A percentile compares a stretch with the other conserved stretches of the same genome.
Evolutionary conservation across 2,329 filamentous ascomycete species (phyloP).

Genomic region (Dryadomyces sulphureus): DNA sequence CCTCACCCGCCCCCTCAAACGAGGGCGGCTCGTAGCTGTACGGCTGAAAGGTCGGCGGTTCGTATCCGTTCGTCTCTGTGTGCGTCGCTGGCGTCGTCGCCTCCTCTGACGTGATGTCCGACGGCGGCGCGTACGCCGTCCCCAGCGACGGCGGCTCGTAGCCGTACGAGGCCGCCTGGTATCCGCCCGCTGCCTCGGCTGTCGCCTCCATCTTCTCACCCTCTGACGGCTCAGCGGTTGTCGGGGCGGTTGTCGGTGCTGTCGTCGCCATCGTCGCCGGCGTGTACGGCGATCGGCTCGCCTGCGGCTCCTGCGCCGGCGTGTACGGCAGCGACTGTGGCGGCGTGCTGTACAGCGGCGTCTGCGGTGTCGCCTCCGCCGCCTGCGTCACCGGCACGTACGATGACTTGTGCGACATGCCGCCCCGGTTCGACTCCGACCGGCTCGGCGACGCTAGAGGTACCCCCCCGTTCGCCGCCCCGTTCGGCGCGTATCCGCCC

Average conservation of each 20-base stretch:
- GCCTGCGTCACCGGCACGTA: conserved; percentile 10
- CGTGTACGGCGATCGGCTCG: too few species aligned
- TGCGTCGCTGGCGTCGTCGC: conserved; percentile 10
- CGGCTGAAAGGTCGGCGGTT: conserved; percentile 47
- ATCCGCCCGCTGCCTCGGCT: conserved; percentile 14
- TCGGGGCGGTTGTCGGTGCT: not conserved
- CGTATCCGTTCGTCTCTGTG: conserved; percentile 31
- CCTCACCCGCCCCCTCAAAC: conserved; percentile 30
- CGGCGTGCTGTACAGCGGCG: not conserved
- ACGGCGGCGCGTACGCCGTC: conserved; percentile 15
- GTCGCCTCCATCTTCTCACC: conserved; percentile 1
- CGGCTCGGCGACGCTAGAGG: conserved; percentile 18
- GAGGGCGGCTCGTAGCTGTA: conserved; percentile 43
- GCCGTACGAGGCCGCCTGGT: conserved; percentile 29
- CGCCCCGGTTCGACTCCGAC: conserved; percentile 10
- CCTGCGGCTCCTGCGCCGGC: not conserved
- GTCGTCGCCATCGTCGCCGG: not conserved
- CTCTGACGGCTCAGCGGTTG: not conserved
- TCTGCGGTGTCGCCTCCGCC: not conserved
- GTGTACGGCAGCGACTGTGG: not conserved
- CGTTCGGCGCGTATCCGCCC: conserved; percentile 20
- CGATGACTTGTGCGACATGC: conserved; percentile 14
- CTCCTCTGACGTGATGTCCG: conserved; percentile 2
- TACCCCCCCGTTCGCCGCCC: too few species aligned
- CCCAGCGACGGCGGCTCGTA: conserved; percentile 32